phyloP scores from a whole-genome alignment of 2,329 filamentous ascomycete genomes.

The Claviceps humidiphila region DNA sequence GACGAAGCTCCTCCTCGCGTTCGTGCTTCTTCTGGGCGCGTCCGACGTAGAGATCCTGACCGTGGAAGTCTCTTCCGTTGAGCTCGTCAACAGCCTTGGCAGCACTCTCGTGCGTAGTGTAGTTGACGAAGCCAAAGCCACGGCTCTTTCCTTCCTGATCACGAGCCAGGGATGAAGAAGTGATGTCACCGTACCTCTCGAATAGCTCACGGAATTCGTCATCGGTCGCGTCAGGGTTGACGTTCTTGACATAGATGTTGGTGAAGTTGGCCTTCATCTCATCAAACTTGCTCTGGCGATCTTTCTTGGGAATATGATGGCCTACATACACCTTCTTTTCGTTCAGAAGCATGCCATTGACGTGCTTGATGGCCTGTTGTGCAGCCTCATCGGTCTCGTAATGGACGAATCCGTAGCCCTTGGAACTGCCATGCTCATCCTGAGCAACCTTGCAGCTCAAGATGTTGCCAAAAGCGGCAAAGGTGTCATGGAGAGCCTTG shows the following conservation, averaged over 20 bases:
- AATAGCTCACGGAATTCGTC: constrained; percentile 93
- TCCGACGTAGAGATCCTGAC: constrained; percentile 93
- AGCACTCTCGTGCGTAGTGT: constrained; percentile 79
- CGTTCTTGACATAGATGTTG: constrained; percentile 99
- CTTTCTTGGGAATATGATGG: constrained; percentile 99
- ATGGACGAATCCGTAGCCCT: constrained; percentile 98
- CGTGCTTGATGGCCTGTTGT: constrained; percentile 94
- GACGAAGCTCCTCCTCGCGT: constrained; percentile 97
- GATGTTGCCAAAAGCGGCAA: constrained; percentile 97
- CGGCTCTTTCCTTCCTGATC: constrained; percentile 85
- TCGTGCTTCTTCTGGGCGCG: constrained; percentile 99
- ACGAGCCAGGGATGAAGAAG: constrained; percentile 85
- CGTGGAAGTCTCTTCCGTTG: constrained; percentile 82
- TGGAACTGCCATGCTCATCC: constrained; percentile 92
- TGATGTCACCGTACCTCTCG: constrained; percentile 84
- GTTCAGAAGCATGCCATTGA: constrained; percentile 98
- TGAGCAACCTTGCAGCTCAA: constrained; percentile 98
- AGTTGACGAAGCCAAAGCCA: constrained; percentile 95
- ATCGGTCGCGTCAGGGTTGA: constrained; percentile 69
- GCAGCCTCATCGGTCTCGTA: constrained; percentile 99
- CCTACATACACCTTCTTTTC: constrained; percentile 99
- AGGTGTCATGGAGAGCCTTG: constrained; percentile 99
- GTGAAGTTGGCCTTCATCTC: constrained; percentile 99
- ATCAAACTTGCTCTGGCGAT: constrained; percentile 99
- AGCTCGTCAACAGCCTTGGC: constrained; percentile 78